phyloP scores from a whole-genome alignment of 306 rosid species.

The Cucumis melo region DNA sequence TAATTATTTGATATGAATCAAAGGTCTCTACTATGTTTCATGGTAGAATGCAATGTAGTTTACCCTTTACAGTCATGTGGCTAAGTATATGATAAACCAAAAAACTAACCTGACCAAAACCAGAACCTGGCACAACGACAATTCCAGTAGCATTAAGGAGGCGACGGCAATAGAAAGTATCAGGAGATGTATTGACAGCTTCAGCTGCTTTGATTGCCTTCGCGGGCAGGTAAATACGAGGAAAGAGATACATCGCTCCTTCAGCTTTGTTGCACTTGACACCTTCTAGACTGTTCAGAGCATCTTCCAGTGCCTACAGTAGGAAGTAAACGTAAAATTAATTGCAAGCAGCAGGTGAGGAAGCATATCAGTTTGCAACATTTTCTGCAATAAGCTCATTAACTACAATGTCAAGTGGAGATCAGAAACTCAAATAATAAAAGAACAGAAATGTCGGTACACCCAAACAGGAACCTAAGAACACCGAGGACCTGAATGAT shows the following conservation, averaged over 20 bases:
- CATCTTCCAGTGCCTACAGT: constrained; percentile 57
- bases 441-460: not conserved
- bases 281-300: constrained; percentile 64
- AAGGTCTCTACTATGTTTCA: not conserved
- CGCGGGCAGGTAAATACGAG: constrained; percentile 41
- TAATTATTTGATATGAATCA: not conserved
- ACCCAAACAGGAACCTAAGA: not conserved
- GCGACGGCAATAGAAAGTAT: constrained; percentile 55
- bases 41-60: not conserved
- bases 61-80: too few relatives aligned
- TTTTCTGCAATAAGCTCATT: not conserved
- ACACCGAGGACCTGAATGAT: not conserved
- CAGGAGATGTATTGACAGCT: constrained; percentile 49
- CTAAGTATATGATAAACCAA: not conserved
- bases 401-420: not conserved
- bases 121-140: constrained; percentile 85
- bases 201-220: constrained; percentile 78
- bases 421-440: not conserved
- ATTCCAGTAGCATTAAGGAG: constrained; percentile 79
- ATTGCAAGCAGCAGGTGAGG: not conserved
- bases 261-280: constrained; percentile 82
- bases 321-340: not conserved
- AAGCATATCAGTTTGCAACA: not conserved
- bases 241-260: constrained; percentile 90
- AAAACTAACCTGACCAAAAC: constrained; percentile 75